A percentile compares a stretch with the other conserved stretches of the same genome.
phyloP scores from a whole-genome alignment of 2,329 filamentous ascomycete species.

The Cladosporium sp. region DNA sequence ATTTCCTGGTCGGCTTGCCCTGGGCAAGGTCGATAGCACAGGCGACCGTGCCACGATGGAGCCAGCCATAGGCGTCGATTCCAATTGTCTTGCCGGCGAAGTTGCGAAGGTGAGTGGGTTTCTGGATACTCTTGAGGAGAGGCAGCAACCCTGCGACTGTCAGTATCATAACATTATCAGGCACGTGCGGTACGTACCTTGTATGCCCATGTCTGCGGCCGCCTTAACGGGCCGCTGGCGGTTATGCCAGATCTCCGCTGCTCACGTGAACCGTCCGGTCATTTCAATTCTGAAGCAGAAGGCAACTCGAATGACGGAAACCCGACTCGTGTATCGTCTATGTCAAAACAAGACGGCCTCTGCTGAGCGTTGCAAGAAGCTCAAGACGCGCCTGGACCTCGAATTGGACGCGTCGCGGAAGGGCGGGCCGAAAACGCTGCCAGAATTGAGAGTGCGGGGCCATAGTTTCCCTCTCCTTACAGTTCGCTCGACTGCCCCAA shows the following conservation, averaged over 20 bases:
- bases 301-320: too few species aligned
- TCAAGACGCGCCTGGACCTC: too few species aligned
- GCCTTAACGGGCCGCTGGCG: neutral
- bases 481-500: neutral
- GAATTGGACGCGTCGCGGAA: too few species aligned
- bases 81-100: constrained; percentile 82
- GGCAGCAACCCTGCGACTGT: constrained; percentile 67
- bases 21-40: constrained; percentile 88
- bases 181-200: constrained; percentile 22
- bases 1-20: constrained; percentile 83
- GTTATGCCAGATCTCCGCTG: neutral
- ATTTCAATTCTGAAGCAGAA: neutral
- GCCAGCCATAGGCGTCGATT: constrained; percentile 97
- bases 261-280: neutral
- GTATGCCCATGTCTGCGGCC: constrained; percentile 30
- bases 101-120: constrained; percentile 77
- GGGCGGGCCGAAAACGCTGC: too few species aligned
- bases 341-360: too few species aligned
- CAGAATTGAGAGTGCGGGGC: too few species aligned
- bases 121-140: constrained; percentile 93
- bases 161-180: neutral
- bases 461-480: neutral
- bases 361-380: too few species aligned
- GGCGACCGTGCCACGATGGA: constrained; percentile 84
- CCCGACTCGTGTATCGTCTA: too few species aligned